Conservation (phyloP, 2,329 filamentous ascomycete species). For the Cercospora sp. region DNA sequence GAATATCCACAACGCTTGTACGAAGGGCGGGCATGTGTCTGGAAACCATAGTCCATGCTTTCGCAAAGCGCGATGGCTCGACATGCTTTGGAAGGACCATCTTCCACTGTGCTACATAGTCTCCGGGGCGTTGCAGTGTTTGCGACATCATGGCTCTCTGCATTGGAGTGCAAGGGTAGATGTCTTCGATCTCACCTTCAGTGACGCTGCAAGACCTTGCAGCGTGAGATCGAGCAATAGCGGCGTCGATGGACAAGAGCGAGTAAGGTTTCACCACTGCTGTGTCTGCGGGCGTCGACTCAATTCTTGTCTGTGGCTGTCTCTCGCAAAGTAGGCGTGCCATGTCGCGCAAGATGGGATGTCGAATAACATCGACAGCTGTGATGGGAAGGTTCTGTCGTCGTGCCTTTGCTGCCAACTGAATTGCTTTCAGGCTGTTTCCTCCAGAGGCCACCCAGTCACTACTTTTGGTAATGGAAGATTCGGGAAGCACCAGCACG, state of each 20-base stretch:
- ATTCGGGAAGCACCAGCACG: background rate
- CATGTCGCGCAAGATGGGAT: background rate
- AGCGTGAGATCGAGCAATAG: slow-evolving; percentile 1
- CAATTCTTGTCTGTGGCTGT: background rate
- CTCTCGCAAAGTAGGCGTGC: background rate
- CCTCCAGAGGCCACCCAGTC: background rate
- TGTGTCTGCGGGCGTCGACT: background rate
- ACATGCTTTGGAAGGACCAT: slow-evolving; percentile 25
- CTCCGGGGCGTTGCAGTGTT: slow-evolving; percentile 52
- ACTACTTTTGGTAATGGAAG: background rate
- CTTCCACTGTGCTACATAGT: slow-evolving; percentile 51
- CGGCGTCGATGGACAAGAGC: background rate
- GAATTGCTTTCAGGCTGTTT: background rate
- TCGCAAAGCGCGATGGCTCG: slow-evolving; percentile 37
- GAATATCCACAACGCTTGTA: slow-evolving; percentile 33
- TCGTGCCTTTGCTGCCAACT: background rate
- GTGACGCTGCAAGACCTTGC: background rate
- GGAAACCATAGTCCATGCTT: slow-evolving; percentile 41
- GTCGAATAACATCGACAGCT: background rate
- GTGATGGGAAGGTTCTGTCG: background rate
- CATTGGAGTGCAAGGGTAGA: slow-evolving; percentile 46
- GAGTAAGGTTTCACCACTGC: background rate
- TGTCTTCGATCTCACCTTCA: slow-evolving; percentile 44
- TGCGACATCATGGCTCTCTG: slow-evolving; percentile 49
- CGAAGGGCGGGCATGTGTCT: slow-evolving; percentile 40